phyloP scores from a whole-genome alignment of 441 rosid species.

The Macaranga tanarius region DNA sequence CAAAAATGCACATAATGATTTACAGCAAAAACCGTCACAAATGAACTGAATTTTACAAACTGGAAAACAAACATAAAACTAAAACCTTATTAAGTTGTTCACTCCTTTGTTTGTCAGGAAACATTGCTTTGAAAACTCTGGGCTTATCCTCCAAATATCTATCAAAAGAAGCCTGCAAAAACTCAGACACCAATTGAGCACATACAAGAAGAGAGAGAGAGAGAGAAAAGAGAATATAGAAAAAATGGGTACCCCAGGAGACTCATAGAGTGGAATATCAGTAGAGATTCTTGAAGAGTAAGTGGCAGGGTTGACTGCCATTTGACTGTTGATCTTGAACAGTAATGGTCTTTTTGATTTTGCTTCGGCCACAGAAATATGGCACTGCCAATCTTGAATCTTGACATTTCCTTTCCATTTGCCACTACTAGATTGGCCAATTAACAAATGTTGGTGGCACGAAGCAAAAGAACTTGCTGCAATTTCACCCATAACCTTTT shows the following conservation, averaged over 20 bases:
- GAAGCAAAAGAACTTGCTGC: conserved; percentile 28
- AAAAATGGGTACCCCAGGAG: conserved; percentile 57
- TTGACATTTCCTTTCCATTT: conserved; percentile 24
- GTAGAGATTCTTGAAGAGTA: conserved; percentile 70
- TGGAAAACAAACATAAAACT: too few species aligned
- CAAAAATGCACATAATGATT: too few species aligned
- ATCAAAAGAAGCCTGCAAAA: conserved; percentile 75
- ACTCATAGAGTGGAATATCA: conserved; percentile 72
- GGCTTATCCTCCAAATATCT: conserved; percentile 73
- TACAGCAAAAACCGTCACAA: too few species aligned
- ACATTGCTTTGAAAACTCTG: conserved; percentile 86
- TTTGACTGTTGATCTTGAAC: conserved; percentile 30
- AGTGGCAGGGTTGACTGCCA: conserved; percentile 50
- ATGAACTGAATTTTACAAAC: too few species aligned
- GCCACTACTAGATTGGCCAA: conserved; percentile 16
- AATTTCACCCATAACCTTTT: conserved; percentile 29
- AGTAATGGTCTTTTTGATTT: conserved; percentile 12
- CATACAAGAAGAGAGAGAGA: conserved; percentile 1
- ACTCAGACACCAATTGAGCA: conserved; percentile 5
- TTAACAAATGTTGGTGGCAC: conserved; percentile 15
- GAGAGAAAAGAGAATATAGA: background rate
- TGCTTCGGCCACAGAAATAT: background rate
- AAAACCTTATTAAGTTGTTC: conserved; percentile 60
- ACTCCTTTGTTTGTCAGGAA: conserved; percentile 75
- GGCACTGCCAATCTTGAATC: conserved; percentile 30